These are phyloP conservation scores for Melanogaster broomeanus DNA, from an alignment of 768 basidiomycete genomes.

Conservation along the genomic window DNA sequence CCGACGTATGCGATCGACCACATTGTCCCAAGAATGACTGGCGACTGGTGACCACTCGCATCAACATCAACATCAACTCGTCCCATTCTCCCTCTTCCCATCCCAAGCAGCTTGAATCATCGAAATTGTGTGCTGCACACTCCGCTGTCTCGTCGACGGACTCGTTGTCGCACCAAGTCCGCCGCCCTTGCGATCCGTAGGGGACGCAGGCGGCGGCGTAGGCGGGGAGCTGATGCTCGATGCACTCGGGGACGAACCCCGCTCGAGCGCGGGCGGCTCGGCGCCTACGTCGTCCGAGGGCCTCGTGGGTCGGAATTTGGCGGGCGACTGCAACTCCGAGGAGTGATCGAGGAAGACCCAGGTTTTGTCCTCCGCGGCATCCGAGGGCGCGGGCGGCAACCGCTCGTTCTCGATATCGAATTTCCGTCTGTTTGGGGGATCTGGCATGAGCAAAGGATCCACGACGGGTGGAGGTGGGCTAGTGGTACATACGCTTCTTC, in stretches of 20 bases:
- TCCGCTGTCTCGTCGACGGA: conserved; percentile 23
- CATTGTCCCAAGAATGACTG: no score
- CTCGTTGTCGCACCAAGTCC: conserved; percentile 20
- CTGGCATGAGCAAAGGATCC: neutral
- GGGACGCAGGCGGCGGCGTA: conserved; percentile 22
- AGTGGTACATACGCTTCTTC: conserved; percentile 58
- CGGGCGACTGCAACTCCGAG: conserved; percentile 5
- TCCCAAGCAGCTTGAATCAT: conserved; percentile 31
- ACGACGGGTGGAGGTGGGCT: neutral
- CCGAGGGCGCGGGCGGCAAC: conserved; percentile 18
- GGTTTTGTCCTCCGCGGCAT: conserved; percentile 24
- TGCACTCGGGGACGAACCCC: conserved; percentile 23
- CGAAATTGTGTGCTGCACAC: conserved; percentile 24
- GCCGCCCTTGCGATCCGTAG: conserved; percentile 16
- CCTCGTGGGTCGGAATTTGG: conserved; percentile 9
- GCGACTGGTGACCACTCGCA: no score
- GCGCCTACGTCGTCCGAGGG: conserved; percentile 38
- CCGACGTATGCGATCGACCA: no score
- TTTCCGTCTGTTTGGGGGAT: conserved; percentile 11
- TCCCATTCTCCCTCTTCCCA: conserved; percentile 20
- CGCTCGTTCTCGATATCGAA: conserved; percentile 32
- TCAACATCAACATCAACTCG: neutral
- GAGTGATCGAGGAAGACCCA: neutral
- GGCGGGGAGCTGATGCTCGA: conserved; percentile 26
- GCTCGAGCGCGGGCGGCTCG: conserved; percentile 27